Evolutionary conservation across 2,329 filamentous ascomycete species (phyloP), one percentile per base, ranked within the genome.

Genomic region (Pseudogymnoascus sp.): DNA sequence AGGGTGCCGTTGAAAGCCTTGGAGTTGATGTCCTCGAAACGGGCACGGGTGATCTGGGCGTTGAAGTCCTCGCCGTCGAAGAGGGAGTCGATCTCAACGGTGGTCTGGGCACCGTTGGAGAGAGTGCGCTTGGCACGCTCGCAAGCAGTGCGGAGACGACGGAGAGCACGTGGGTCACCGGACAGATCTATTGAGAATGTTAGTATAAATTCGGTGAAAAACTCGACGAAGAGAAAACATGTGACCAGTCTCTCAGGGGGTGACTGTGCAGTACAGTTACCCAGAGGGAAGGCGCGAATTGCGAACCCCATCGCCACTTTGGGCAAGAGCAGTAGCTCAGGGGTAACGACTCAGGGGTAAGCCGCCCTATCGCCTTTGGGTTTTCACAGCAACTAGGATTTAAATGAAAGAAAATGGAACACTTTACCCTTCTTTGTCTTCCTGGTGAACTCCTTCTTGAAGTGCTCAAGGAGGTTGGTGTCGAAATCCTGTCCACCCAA

Each of bases 111-210:
- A 78, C 91, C 93, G 80, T 91, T 96, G 76, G 94, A 97, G 61
- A 97, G 86, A 67, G 94, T 97, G 80, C 94, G 89, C 91, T 99
- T 99, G 79, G 94, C 94, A 85, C 94, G 93, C 84, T 99, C 94
- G 80, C 94, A 97, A 80, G 93, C 93, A 72, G 94, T 97, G 71
- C 94, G 86, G 73, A 99, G 89, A 82, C 94, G 88, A 76, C 94
- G 90, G 66, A 99, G 90, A 67, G 94, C 94, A 79, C 94, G 90
- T 69, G 94, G 79, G 75, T 97, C 94, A 67, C 84, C 83, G 63
- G 84, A 87, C 66, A 96, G 82, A 72, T 93, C 43, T 53, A 53
- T 47, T 25, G 8, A 18, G 8, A 7, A 7, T 33, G 25, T 53
- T 53, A 53, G 43, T 33, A 53, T 33, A 53, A 50, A 18, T 18